Base-by-base conservation (phyloP, 2,329 filamentous ascomycete species). In the Colletotrichum agaves region DNA sequence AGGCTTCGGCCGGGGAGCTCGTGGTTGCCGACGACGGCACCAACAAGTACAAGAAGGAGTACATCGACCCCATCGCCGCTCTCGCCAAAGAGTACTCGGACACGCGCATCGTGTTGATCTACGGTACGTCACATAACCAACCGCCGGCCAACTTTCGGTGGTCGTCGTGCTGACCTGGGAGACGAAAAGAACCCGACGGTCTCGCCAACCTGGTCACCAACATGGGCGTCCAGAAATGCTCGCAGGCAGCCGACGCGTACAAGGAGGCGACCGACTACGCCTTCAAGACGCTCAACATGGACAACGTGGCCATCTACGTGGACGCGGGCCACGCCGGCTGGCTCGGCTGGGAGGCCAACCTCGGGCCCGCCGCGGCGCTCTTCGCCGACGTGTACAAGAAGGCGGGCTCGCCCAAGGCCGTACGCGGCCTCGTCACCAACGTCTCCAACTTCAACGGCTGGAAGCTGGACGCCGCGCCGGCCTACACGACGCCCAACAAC, bases 291-390 rank as follows among this genome's bases (percentile, higher is more conserved):
- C 75, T 79, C 44, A 75, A 78, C 66, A 71, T 79, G 31, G 75
- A 77, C 52, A 79, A 80, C 62, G 77, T 79, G 50, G 70, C 73
- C 59, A 76, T 79, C 73, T 79, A 80, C 71, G 70, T 79, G 59
- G 78, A 80, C 69, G 78, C 75, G 8, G 78, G 78, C 63, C 78
- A 80, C 72, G 77, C 75, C 67, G 78, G 78, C 60, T 79, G 78
- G 77, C 74, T 79, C 56, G 78, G 78, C 66, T 80, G 78, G 78
- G 60, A 65, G 5, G 63, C 58, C 49, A 69, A 79, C 60, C 73
- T 79, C 57, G 61, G 69, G 37, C 73, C 73, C 17, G 73, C 75
- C 19, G 77, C 76, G 2, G 61, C 72, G 47, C 70, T 75, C 41
- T 73, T 74, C 60, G 72, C 71, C 33, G 67, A 74, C 60, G 71